phyloP scores from a whole-genome alignment of 805 yeast species.

The Deakozyma indianensis region DNA sequence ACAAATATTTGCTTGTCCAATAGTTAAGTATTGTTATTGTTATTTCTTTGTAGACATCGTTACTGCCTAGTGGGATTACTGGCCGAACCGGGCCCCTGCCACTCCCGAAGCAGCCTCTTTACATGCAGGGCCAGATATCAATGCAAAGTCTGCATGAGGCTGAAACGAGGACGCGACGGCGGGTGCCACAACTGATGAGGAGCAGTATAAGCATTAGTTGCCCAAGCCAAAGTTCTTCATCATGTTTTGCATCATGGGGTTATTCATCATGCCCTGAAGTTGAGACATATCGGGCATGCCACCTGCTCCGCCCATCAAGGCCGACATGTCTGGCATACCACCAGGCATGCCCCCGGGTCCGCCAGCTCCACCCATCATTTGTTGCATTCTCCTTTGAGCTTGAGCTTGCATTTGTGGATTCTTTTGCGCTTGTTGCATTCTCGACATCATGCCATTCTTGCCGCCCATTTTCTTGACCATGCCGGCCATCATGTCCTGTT shows the following conservation, averaged over 20 bases:
- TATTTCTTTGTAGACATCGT: too few relatives aligned
- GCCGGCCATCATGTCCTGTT: conserved; percentile 85
- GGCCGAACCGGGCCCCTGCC: too few relatives aligned
- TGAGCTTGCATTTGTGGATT: conserved; percentile 28
- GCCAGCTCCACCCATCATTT: conserved; percentile 37
- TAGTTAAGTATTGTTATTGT: too few relatives aligned
- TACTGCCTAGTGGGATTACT: too few relatives aligned
- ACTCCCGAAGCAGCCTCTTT: too few relatives aligned
- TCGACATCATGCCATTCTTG: conserved; percentile 38
- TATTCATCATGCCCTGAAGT: conserved; percentile 41
- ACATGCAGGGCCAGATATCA: too few relatives aligned
- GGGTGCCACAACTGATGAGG: too few relatives aligned
- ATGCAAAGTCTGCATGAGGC: too few relatives aligned
- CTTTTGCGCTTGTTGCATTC: conserved; percentile 25
- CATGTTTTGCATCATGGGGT: conserved; percentile 36
- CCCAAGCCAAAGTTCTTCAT: conserved; percentile 33
- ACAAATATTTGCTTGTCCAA: too few relatives aligned
- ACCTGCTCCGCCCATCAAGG: conserved; percentile 28
- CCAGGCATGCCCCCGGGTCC: conserved; percentile 25
- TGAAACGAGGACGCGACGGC: too few relatives aligned
- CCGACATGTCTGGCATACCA: conserved; percentile 4
- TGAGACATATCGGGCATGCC: conserved; percentile 42
- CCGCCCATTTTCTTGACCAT: conserved; percentile 68
- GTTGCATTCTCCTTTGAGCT: conserved; percentile 30
- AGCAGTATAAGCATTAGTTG: too few relatives aligned